These are phyloP conservation scores for Leccinum truebloodii DNA, from an alignment of 768 basidiomycete species.

Conservation along the genomic window DNA sequence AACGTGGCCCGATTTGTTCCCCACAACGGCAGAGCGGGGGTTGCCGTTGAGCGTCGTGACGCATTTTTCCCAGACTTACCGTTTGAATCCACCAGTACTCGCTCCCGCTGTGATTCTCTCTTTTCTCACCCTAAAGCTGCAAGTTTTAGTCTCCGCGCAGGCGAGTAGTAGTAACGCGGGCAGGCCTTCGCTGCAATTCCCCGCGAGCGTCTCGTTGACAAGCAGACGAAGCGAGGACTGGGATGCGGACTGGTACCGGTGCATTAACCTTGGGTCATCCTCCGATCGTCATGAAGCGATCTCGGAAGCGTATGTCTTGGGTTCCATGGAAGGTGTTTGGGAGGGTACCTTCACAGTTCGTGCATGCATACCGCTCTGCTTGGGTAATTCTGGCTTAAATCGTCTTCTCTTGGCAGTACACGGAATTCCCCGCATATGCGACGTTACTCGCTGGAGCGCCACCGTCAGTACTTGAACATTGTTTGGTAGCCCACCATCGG, in stretches of 20 bases:
- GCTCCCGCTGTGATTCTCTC: slow-evolving; percentile 73
- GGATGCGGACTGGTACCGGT: slow-evolving; percentile 72
- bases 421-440: slow-evolving; percentile 84
- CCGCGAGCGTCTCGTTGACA: slow-evolving; percentile 11
- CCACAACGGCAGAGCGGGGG: slow-evolving; percentile 14
- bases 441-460: slow-evolving; percentile 68
- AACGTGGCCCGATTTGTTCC: slow-evolving; percentile 59
- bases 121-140: slow-evolving; percentile 55
- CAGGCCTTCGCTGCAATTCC: slow-evolving; percentile 13
- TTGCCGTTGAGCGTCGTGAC: slow-evolving; percentile 27
- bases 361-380: slow-evolving; percentile 7
- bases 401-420: slow-evolving; percentile 52
- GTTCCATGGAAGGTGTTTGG: slow-evolving; percentile 78
- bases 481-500: slow-evolving; percentile 77
- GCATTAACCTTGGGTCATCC: slow-evolving; percentile 39
- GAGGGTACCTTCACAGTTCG: slow-evolving; percentile 77
- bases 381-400: not conserved
- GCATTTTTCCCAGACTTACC: slow-evolving; percentile 48
- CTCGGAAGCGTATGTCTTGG: slow-evolving; percentile 54
- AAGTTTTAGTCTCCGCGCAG: slow-evolving; percentile 12
- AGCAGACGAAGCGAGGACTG: slow-evolving; percentile 50
- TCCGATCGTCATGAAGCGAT: slow-evolving; percentile 35
- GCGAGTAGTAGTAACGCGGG: not conserved
- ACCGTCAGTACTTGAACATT: slow-evolving; percentile 67
- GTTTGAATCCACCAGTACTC: slow-evolving; percentile 58